Conservation (phyloP, 2,329 filamentous ascomycete species). For the Aureobasidium lini region DNA sequence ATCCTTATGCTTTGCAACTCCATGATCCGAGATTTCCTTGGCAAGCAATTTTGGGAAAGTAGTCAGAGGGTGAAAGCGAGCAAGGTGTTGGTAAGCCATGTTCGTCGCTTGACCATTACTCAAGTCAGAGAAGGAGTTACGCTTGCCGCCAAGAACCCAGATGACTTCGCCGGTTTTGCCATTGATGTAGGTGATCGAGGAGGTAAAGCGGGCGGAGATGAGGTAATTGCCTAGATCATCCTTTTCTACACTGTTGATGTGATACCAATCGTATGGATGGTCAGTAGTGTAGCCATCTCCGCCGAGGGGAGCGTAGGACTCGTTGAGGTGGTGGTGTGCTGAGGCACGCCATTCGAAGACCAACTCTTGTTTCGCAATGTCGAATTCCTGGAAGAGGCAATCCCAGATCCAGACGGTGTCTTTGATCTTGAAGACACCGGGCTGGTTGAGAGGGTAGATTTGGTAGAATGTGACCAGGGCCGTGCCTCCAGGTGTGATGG, state of each 20-base stretch:
- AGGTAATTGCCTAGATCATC: constrained; percentile 44
- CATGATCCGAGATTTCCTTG: constrained; percentile 12
- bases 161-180: constrained; percentile 38
- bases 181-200: constrained; percentile 41
- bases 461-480: constrained; percentile 14
- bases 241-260: constrained; percentile 49
- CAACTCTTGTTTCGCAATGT: constrained; percentile 33
- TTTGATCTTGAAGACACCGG: constrained; percentile 1
- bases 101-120: constrained; percentile 19
- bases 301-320: neutral
- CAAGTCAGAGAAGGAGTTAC: constrained; percentile 19
- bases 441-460: neutral
- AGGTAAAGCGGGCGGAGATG: constrained; percentile 44
- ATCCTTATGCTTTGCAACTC: constrained; percentile 16
- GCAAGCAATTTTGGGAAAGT: constrained; percentile 31
- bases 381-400: constrained; percentile 37
- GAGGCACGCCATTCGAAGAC: constrained; percentile 40
- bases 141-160: constrained; percentile 38
- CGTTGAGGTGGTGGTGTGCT: constrained; percentile 29
- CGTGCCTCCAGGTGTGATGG: constrained; percentile 31
- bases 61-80: constrained; percentile 34
- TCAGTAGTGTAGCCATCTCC: neutral
- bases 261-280: constrained; percentile 37
- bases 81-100: constrained; percentile 21
- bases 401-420: constrained; percentile 27